Base-by-base conservation (phyloP, 768 basidiomycete genomes). In the Gloeophyllum trabeum region DNA sequence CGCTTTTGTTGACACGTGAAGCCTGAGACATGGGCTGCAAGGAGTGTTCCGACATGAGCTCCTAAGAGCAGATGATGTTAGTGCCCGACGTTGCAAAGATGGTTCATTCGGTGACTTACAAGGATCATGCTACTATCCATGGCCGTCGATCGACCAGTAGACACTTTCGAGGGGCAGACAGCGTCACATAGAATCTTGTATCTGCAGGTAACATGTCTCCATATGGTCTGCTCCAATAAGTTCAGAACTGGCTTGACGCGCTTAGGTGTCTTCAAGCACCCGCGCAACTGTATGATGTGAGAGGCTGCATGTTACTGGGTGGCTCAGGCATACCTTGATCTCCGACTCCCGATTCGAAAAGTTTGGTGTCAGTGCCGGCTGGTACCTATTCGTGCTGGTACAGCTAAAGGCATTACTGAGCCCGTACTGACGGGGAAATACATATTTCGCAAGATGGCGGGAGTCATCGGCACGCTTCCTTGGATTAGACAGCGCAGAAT, bases 381-480 rank as follows among this genome's bases (percentile, higher is more conserved):
- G 51, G 34, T 53, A 58, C 24, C 50, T 58, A 14, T 46, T 48
- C 19, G 43, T 52, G 37, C 46, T 46, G 35, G 52, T 43, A 10
- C 40, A 28, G 3, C 46, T 39, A 46, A 91, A 92, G 2, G 79
- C 69, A 48, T 65, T 83, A 4, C 66, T 54, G 1, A 96, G 54
- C 0, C 73, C 71, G 51, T 80, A 89, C 50, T 91, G 85, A 30
- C 79, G 69, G 6, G 91, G 79, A 52, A 98, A 94, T 2, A 98
- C 64, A 51, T 90, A 82, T 61, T 91, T 92, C 24, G 82, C 69
- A 1, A 90, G 60, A 47, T 78, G 78, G 30, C 82, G 70, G 1
- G 73, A 70, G 28, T 74, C 57, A 28, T 67, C 66, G 35, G 63
- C 65, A 49, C 72, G 71, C 45, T 62, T 53, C 6, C 61, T 63